These are phyloP conservation scores for Cerrena zonata DNA, from an alignment of 1,284 basidiomycete genomes.

Conservation along the genomic window DNA sequence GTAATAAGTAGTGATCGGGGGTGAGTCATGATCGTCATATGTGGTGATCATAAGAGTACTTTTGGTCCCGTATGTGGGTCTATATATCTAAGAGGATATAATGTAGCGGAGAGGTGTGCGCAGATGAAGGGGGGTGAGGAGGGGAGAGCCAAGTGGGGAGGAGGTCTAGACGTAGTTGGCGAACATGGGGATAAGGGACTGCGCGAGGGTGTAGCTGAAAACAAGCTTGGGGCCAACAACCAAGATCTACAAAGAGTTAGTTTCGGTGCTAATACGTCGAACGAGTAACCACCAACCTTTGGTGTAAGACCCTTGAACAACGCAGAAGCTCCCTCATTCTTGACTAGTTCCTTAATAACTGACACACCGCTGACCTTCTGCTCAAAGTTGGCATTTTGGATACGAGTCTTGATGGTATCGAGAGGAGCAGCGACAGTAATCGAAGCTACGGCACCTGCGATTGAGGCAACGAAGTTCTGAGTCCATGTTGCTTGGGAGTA, in stretches of 20 bases:
- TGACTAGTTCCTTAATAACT: conserved; percentile 83
- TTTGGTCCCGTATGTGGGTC: neutral
- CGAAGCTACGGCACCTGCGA: conserved; percentile 89
- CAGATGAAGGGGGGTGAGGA: neutral
- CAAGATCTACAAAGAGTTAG: conserved; percentile 59
- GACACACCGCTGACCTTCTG: conserved; percentile 82
- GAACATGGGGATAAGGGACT: conserved; percentile 92
- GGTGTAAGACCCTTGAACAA: conserved; percentile 97
- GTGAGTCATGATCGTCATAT: neutral
- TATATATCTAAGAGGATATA: neutral
- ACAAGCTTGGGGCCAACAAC: conserved; percentile 97
- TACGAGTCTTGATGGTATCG: conserved; percentile 93
- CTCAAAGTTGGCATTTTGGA: conserved; percentile 98
- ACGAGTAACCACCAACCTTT: conserved; percentile 52
- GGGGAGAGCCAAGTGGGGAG: neutral
- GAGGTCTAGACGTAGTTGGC: conserved; percentile 73
- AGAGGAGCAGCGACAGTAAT: conserved; percentile 95
- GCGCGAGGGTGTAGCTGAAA: conserved; percentile 96
- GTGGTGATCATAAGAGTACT: neutral
- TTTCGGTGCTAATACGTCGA: neutral
- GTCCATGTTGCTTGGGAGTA: conserved; percentile 91
- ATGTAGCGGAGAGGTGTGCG: neutral
- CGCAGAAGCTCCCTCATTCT: conserved; percentile 78
- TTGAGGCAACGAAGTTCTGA: conserved; percentile 92
- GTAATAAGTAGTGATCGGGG: neutral